Conservation (phyloP, 1,139 yeast genomes). For the Blastobotrys petasosporus region DNA sequence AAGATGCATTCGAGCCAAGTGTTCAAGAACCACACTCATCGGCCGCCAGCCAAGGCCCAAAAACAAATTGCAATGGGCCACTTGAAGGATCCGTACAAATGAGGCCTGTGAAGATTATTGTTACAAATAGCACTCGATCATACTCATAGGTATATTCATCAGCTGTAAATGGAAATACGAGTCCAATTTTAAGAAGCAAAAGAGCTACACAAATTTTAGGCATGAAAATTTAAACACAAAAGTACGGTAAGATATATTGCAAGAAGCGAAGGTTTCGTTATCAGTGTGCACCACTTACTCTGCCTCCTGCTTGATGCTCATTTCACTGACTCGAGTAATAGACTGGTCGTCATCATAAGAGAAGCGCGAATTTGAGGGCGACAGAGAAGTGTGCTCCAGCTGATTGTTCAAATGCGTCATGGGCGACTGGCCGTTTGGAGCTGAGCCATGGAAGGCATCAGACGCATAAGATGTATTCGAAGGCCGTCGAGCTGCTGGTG, state of each 20-base stretch:
- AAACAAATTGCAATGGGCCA: slow-evolving; percentile 11
- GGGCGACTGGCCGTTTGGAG: neutral
- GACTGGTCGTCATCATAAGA: slow-evolving; percentile 9
- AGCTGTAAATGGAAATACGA: too few relatives aligned
- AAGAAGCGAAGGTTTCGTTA: neutral
- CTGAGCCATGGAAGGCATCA: neutral
- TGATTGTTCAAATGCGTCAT: slow-evolving; percentile 6
- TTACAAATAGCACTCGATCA: too few relatives aligned
- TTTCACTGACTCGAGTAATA: slow-evolving; percentile 3
- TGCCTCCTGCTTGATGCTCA: slow-evolving; percentile 5
- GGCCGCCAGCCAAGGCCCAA: slow-evolving; percentile 17
- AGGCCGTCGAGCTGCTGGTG: slow-evolving; percentile 7
- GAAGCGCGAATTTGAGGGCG: slow-evolving; percentile 9
- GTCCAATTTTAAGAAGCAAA: too few relatives aligned
- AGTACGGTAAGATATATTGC: neutral
- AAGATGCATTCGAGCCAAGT: slow-evolving; percentile 16
- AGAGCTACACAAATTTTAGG: neutral
- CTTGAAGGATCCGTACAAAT: slow-evolving; percentile 15
- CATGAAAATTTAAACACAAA: neutral
- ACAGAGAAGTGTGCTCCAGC: slow-evolving; percentile 8
- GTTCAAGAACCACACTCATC: slow-evolving; percentile 22
- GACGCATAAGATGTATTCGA: neutral
- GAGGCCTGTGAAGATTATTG: too few relatives aligned
- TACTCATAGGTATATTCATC: too few relatives aligned
- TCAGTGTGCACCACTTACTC: neutral